Base-by-base conservation (phyloP, 1,284 basidiomycete species). In the Ceratobasidium sp. region DNA sequence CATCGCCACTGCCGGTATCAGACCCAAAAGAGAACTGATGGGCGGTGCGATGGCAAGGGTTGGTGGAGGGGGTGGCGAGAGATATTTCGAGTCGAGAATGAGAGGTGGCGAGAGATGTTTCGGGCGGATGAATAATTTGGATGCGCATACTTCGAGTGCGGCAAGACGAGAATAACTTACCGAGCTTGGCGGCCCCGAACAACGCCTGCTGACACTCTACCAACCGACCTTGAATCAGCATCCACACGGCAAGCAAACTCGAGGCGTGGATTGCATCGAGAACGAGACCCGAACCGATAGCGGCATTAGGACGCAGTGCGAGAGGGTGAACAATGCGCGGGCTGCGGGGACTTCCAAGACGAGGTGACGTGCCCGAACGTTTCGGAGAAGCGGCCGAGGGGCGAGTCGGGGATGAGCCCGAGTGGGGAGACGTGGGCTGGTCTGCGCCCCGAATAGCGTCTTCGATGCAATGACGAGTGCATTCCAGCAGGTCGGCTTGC, bases 251-350 rank as follows among this genome's bases (percentile, higher is more conserved):
- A 31, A 65, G 20, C 25, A 65, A 32, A 27, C 32, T 52, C 32
- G 49, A 65, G 22, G 60, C 60, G 49, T 65, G 60, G 27, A 65
- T 53, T 17, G 60, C 60, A 29, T 65, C 60, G n/a, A 62, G 47
- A 20, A 62, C 45, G 8, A 62, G 22, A 3, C 40, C n/a, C n/a
- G n/a, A n/a, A n/a, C n/a, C n/a, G n/a, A n/a, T n/a, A n/a, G n/a
- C n/a, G n/a, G n/a, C n/a, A n/a, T n/a, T n/a, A n/a, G n/a, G n/a
- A n/a, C n/a, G n/a, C n/a, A n/a, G n/a, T n/a, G n/a, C n/a, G n/a
- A n/a, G n/a, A n/a, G n/a, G n/a, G n/a, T n/a, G n/a, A n/a, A n/a
- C n/a, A n/a, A n/a, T n/a, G n/a, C n/a, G n/a, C n/a, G n/a, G n/a
- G n/a, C n/a, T n/a, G n/a, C n/a, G n/a, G n/a, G n/a, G n/a, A n/a